phyloP scores from a whole-genome alignment of 2,329 filamentous ascomycete species.

The Pseudogymnoascus sp. region DNA sequence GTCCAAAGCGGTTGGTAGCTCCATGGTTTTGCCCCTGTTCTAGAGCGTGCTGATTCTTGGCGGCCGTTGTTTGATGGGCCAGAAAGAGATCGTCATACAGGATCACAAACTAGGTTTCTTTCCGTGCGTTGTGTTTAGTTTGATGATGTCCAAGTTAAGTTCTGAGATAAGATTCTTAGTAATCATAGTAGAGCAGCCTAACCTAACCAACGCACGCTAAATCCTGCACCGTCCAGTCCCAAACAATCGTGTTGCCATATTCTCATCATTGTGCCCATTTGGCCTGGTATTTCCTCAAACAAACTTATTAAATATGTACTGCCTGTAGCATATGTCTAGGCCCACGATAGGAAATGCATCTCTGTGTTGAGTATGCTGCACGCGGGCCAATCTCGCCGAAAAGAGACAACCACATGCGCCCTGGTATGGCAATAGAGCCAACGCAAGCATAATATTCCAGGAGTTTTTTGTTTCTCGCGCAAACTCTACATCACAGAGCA shows the following conservation, averaged over 20 bases:
- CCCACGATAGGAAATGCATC: not conserved
- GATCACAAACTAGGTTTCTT: not conserved
- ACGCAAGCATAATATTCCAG: not conserved
- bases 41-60: not conserved
- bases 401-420: not conserved
- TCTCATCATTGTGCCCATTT: not conserved
- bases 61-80: not conserved
- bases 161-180: not conserved
- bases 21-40: not conserved
- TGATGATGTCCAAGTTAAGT: not conserved
- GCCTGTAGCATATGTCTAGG: not conserved
- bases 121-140: not conserved
- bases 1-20: not conserved
- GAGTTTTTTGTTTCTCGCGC: constrained; percentile 23
- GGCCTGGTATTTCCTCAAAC: not conserved
- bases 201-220: not conserved
- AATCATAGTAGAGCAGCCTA: not conserved
- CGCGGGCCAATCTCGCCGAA: not conserved
- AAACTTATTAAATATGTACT: not conserved
- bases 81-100: not conserved
- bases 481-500: not conserved
- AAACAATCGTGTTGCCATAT: not conserved
- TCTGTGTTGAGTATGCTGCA: not conserved
- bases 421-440: not conserved
- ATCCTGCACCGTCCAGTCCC: not conserved